A percentile compares a stretch with the other conserved stretches of the same genome.
These are phyloP conservation scores for Neurospora sp. DNA, from an alignment of 495 filamentous ascomycete genomes.

Conservation along the genomic window DNA sequence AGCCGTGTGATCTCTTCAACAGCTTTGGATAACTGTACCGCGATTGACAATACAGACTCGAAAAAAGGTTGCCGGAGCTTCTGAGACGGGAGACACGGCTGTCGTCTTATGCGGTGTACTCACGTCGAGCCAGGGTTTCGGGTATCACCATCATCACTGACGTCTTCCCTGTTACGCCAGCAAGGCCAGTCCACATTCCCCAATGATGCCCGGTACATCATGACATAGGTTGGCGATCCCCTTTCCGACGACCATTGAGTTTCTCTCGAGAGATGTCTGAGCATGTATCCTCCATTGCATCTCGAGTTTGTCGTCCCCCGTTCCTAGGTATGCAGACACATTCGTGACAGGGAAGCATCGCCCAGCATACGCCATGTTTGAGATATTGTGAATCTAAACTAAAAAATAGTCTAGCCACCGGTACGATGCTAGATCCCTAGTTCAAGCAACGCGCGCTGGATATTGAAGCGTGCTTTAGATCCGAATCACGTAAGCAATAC, in stretches of 20 bases:
- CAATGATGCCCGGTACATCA: neutral
- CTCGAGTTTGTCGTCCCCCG: neutral
- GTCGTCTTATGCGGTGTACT: neutral
- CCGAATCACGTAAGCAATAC: no score
- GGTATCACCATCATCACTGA: neutral
- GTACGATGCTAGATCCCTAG: no score
- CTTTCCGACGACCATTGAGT: neutral
- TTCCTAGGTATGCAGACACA: neutral
- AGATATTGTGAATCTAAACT: neutral
- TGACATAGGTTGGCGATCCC: neutral
- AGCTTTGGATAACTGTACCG: neutral
- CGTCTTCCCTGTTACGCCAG: neutral
- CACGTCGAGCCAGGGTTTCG: neutral
- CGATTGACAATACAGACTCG: neutral
- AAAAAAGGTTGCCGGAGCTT: neutral
- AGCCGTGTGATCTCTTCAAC: neutral
- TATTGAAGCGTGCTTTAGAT: no score
- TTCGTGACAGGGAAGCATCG: neutral
- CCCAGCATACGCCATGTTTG: neutral
- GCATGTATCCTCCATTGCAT: neutral
- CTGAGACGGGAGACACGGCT: neutral
- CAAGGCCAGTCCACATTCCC: neutral
- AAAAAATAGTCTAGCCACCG: neutral
- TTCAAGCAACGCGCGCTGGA: no score
- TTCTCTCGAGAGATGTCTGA: neutral